Evolutionary conservation across 495 filamentous ascomycete species (phyloP).

Genomic region (Penicillium angulare): DNA sequence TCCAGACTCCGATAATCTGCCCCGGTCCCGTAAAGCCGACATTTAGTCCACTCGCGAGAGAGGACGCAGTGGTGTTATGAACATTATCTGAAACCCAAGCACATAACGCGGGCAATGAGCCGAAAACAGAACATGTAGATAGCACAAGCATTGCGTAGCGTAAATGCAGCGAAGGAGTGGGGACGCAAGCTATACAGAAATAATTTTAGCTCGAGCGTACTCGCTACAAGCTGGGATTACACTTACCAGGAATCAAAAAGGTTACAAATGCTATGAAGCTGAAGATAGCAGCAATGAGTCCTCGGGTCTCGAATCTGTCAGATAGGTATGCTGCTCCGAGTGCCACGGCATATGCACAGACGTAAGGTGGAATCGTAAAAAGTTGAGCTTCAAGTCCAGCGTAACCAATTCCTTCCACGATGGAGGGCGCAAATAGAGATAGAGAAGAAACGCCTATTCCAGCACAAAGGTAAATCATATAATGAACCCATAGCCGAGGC

Average conservation of each 20-base stretch:
- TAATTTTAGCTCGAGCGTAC: neutral
- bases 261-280: neutral
- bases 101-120: neutral
- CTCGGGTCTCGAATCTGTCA: neutral
- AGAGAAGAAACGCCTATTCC: neutral
- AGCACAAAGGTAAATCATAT: neutral
- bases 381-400: neutral
- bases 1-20: neutral
- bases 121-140: neutral
- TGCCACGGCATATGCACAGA: neutral
- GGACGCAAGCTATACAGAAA: neutral
- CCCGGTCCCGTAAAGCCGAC: neutral
- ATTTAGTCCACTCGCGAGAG: neutral
- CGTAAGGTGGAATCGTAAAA: neutral
- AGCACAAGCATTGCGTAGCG: constrained; percentile 1
- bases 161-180: neutral
- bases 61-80: neutral
- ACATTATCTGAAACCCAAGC: neutral
- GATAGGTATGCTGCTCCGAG: neutral
- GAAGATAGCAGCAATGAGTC: neutral
- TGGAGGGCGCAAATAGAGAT: neutral
- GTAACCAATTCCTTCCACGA: neutral
- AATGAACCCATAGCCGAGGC: neutral
- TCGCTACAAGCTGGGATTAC: neutral
- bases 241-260: neutral